These are phyloP conservation scores for Salinomyces thailandicus DNA, from an alignment of 2,329 filamentous ascomycete genomes.

Conservation along the genomic window DNA sequence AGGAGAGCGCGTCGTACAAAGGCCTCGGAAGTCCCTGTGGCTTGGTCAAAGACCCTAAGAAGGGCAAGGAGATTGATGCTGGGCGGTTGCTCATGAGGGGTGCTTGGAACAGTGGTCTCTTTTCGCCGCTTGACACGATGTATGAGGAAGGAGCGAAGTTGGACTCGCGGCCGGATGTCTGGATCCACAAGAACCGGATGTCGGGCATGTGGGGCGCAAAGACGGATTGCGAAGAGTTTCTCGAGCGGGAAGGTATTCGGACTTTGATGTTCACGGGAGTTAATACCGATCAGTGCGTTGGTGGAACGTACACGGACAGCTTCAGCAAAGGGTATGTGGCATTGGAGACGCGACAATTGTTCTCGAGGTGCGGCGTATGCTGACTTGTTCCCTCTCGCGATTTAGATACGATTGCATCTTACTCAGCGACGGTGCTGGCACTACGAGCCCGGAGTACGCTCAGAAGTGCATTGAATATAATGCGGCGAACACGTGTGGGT, in stretches of 20 bases:
- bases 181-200: conserved; percentile 48
- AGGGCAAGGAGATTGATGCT: conserved; percentile 32
- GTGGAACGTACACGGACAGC: conserved; percentile 46
- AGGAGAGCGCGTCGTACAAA: conserved; percentile 19
- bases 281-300: conserved; percentile 53
- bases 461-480: conserved; percentile 29
- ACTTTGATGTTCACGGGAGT: conserved; percentile 50
- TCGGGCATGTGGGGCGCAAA: conserved; percentile 44
- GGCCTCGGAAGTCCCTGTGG: conserved; percentile 26
- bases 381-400: too few species aligned
- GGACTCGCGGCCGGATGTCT: conserved; percentile 33
- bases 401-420: conserved; percentile 49
- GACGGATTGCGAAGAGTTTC: conserved; percentile 34
- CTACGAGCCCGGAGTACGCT: conserved; percentile 34
- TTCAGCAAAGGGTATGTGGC: conserved; percentile 45
- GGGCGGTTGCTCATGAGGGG: conserved; percentile 42
- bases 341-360: too few species aligned
- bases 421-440: conserved; percentile 46
- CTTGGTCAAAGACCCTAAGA: conserved; percentile 22
- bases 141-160: conserved; percentile 24
- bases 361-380: too few species aligned
- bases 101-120: conserved; percentile 48
- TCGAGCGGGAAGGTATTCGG: conserved; percentile 32
- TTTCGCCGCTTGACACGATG: conserved; percentile 34
- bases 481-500: conserved; percentile 26